Conservation (phyloP, 176 grass and related monocot species). For the Aegilops umbellulata region DNA sequence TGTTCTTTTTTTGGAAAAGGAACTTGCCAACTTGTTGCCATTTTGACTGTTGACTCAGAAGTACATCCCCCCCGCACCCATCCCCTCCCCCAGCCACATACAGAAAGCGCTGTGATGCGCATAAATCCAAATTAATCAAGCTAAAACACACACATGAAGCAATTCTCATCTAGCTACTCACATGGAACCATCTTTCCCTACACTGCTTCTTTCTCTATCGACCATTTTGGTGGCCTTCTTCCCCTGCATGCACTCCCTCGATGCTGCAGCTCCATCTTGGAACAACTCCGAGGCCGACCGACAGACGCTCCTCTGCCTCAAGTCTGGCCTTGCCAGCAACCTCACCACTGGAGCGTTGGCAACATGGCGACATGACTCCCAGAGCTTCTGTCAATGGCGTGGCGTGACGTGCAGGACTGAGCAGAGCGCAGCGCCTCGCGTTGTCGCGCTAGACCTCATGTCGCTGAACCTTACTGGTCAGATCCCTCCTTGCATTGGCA, state of each 20-base stretch:
- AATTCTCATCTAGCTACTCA: not conserved
- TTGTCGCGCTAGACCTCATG: not conserved
- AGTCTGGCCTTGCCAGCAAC: not conserved
- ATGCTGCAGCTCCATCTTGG: not conserved
- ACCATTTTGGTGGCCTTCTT: not conserved
- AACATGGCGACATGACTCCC: slow-evolving; percentile 12
- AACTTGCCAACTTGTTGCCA: not conserved
- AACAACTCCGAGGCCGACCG: not conserved
- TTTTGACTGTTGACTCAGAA: not conserved
- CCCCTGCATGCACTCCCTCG: not conserved
- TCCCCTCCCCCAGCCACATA: not conserved
- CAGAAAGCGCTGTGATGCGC: not conserved
- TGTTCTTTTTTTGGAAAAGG: too few species aligned
- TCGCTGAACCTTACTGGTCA: not conserved
- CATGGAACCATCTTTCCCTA: not conserved
- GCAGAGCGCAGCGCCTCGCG: not conserved
- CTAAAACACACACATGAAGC: not conserved
- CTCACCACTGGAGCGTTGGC: not conserved
- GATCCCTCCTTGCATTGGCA: not conserved
- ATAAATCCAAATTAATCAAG: not conserved
- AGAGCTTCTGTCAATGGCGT: slow-evolving; percentile 22
- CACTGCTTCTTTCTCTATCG: not conserved
- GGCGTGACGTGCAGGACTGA: slow-evolving; percentile 3
- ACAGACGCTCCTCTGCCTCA: not conserved
- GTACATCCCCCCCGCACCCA: not conserved